Conservation (phyloP, 2,329 filamentous ascomycete species). For the Stemphylium beticola region DNA sequence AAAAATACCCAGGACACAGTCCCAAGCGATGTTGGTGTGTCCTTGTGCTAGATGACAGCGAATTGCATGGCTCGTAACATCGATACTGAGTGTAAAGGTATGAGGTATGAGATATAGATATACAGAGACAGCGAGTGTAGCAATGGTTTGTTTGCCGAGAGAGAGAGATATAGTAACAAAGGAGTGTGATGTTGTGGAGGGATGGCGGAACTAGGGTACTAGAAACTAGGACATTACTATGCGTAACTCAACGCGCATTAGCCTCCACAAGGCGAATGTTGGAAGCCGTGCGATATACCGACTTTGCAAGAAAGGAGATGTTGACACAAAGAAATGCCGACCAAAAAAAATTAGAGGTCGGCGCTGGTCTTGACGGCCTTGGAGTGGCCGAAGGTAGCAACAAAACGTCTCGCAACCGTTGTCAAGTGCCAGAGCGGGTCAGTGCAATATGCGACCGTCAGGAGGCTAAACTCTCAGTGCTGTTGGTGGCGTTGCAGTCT, state of each 20-base stretch:
- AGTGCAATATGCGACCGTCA: neutral
- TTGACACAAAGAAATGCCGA: conserved; percentile 9
- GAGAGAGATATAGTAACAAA: conserved; percentile 3
- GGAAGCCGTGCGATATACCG: conserved; percentile 7
- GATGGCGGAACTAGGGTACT: conserved; percentile 33
- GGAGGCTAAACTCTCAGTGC: conserved; percentile 5
- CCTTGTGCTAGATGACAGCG: conserved; percentile 13
- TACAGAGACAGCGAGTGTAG: conserved; percentile 17
- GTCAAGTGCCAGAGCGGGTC: neutral
- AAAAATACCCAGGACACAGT: conserved; percentile 2
- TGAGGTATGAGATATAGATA: conserved; percentile 18
- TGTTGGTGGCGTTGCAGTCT: conserved; percentile 10
- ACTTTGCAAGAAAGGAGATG: conserved; percentile 11
- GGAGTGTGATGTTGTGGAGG: conserved; percentile 27
- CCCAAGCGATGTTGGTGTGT: conserved; percentile 6
- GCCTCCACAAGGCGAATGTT: conserved; percentile 25
- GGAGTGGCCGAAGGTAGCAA: neutral
- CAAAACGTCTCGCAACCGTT: neutral
- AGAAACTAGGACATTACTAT: conserved; percentile 43
- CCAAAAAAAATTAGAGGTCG: conserved; percentile 7
- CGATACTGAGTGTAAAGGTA: conserved; percentile 12
- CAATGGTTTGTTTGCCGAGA: neutral
- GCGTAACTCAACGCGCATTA: conserved; percentile 34
- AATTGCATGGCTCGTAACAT: conserved; percentile 23
- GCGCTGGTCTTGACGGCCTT: conserved; percentile 1